A percentile compares a stretch with the other conserved stretches of the same genome.
These are phyloP conservation scores for Saccharomyces mikatae DNA, from an alignment of 805 yeast genomes.

Conservation along the genomic window DNA sequence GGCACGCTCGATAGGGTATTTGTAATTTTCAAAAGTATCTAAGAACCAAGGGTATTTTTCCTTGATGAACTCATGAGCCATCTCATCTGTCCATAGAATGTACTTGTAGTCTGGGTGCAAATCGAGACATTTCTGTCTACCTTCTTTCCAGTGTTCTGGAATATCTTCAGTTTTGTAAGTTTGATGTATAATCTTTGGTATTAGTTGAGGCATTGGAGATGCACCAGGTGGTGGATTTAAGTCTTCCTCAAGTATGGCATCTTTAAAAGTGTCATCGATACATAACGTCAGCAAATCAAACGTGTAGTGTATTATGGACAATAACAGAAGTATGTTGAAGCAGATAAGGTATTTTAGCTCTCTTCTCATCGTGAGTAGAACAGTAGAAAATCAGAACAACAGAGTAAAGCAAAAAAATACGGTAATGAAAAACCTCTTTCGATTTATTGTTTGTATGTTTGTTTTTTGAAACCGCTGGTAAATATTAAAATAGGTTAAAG, in stretches of 20 bases:
- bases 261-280: conserved; percentile 57
- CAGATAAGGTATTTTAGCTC: conserved; percentile 53
- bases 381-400: background rate
- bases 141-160: conserved; percentile 72
- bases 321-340: conserved; percentile 46
- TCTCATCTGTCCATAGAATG: conserved; percentile 81
- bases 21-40: conserved; percentile 64
- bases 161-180: conserved; percentile 73
- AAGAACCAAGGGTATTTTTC: conserved; percentile 82
- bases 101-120: conserved; percentile 82
- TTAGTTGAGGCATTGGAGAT: conserved; percentile 41
- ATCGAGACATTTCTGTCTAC: conserved; percentile 67
- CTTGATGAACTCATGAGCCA: conserved; percentile 70
- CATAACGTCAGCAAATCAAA: conserved; percentile 65
- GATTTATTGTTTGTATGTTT: background rate
- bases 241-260: conserved; percentile 54
- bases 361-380: conserved; percentile 42
- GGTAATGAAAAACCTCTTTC: background rate
- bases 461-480: background rate
- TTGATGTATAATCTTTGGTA: conserved; percentile 88
- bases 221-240: conserved; percentile 41
- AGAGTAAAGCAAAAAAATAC: background rate
- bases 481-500: background rate
- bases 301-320: conserved; percentile 48
- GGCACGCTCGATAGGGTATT: conserved; percentile 78